Conservation (phyloP, 257 asterid genomes). For the Lavandula angustifolia region DNA sequence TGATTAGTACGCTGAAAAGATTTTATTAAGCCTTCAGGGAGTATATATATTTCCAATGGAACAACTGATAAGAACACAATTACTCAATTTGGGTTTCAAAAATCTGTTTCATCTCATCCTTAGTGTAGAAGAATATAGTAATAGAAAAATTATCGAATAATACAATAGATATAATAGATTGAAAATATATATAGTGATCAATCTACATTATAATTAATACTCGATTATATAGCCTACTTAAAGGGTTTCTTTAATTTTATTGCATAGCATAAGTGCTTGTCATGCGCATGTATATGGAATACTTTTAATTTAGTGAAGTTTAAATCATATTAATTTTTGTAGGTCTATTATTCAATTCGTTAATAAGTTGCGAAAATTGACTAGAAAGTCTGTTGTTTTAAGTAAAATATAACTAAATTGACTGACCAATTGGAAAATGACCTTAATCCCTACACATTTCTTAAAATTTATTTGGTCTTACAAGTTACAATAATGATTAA, state of each 20-base stretch:
- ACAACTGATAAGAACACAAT: no score
- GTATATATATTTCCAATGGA: no score
- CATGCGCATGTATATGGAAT: background rate
- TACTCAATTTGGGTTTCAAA: background rate
- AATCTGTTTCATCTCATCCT: background rate
- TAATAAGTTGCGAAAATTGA: background rate
- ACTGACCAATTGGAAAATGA: conserved; percentile 15
- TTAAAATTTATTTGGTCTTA: no score
- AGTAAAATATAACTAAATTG: conserved; percentile 14
- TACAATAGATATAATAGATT: no score
- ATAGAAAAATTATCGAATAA: no score
- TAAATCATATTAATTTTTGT: background rate
- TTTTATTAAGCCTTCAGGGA: no score
- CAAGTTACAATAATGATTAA: no score
- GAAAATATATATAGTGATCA: background rate
- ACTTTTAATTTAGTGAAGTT: background rate
- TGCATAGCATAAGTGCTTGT: background rate
- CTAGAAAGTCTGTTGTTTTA: background rate
- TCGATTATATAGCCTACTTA: no score
- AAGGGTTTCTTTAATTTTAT: no score
- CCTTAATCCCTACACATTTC: background rate
- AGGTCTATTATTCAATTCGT: background rate
- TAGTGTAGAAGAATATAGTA: no score
- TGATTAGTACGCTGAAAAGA: no score
- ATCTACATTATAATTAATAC: no score